Evolutionary conservation across 2,329 filamentous ascomycete species (phyloP).

Genomic region (Juglanconis juglandina): DNA sequence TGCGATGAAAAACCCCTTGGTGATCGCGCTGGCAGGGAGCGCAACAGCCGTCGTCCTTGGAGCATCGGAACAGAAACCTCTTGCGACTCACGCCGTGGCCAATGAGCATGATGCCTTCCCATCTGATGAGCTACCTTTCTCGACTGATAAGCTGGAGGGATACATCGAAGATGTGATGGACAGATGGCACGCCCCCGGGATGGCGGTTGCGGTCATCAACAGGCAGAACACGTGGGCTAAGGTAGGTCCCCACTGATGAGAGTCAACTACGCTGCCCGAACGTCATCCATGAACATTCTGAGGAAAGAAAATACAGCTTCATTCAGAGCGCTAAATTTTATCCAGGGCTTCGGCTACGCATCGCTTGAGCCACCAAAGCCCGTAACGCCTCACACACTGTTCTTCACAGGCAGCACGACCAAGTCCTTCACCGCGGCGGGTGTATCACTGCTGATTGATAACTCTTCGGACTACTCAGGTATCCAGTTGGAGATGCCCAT

Average conservation of each 20-base stretch:
- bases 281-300: neutral
- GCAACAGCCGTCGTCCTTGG: neutral
- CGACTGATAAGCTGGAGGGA: neutral
- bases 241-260: constrained; percentile 25
- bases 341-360: constrained; percentile 37
- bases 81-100: neutral
- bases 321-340: constrained; percentile 13
- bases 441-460: constrained; percentile 46
- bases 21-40: neutral
- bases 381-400: constrained; percentile 47
- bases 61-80: too few relatives aligned
- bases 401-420: constrained; percentile 53
- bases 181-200: constrained; percentile 45
- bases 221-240: constrained; percentile 38
- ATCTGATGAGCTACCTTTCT: neutral
- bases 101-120: neutral
- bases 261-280: too few relatives aligned
- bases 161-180: constrained; percentile 29
- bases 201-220: constrained; percentile 47
- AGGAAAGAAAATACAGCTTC: neutral
- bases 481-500: constrained; percentile 47
- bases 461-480: constrained; percentile 33
- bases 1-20: neutral
- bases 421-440: constrained; percentile 53
- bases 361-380: constrained; percentile 24